Evolutionary conservation across 75 land plant genomes (phyloP), one percentile per base, ranked within the genome.

Genomic region (Pseudotsuga menziesii): DNA sequence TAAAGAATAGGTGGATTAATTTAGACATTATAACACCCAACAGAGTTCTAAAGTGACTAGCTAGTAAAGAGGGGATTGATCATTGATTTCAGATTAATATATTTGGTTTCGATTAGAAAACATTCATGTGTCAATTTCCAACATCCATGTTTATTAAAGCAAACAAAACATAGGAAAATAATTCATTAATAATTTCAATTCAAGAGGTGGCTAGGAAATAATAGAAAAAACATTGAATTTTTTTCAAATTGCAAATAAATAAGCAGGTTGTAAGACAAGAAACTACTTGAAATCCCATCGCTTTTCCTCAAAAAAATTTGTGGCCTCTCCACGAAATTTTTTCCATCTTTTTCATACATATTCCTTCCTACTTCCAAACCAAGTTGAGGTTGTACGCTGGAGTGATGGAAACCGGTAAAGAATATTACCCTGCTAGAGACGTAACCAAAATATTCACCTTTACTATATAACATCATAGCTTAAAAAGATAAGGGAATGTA

Each of bases 351-450:
- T 90, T 7, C 92, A 88, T 25, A 88, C 83, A 77, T 88, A 90
- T 56, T 90, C 92, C 78, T 90, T 88, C 76, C 85, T 77, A 61
- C 83, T 79, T 64, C 84, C 74, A 58, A 82, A 61, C 80, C 79
- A 80, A 41, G 82, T 74, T 74, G 89, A 76, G 63, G 94, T 97
- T 79, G 97, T 90, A 26, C 95, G 86, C 71, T 96, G 99, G 22
- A 96, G 81, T 52, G 99, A 96, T 22, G 98, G 93, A 82, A 96
- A 96, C 14, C 91, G 85, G 69, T 96, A 96, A n/a, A 96, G 78
- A 81, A 96, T 93, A 76, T 93, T 88, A 58, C 98, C 98, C 98
- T 95, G 81, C 72, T 23, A 69, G 12, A 69, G n/a, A 35, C 5
- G 36, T 20, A 63, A 41, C 1, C 23, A 36, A 39, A 69, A 17